Evolutionary conservation across 139 green algal species (phyloP), one percentile per base, ranked within the genome.

Genomic region (Gonium pectorale): DNA sequence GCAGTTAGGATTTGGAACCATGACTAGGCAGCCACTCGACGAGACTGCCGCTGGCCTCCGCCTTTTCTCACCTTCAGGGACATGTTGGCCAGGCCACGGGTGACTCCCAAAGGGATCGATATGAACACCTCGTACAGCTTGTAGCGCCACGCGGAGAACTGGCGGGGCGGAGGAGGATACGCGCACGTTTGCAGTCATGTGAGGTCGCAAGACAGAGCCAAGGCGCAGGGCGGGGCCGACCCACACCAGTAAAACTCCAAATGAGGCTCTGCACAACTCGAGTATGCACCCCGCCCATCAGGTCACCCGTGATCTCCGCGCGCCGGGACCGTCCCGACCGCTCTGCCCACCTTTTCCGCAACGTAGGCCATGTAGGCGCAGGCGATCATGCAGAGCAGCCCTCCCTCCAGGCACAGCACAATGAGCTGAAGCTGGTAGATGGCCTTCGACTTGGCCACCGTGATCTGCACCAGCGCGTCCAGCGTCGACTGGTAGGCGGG

Each of bases 381-480:
- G 11, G 44, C 46, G 7, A 37, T 9, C 15, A 62, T 2, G n/a
- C 46, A 63, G 17, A 79, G 9, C 31, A 79, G 15, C 5, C 69
- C 69, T 13, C 44, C 69, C 69, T 79, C 69, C 31, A 79, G n/a
- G 13, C 44, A 44, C 69, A 79, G n/a, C 6, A 63, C 33, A n/a
- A 64, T 44, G n/a, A 79, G 69, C 69, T 79, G 69, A n/a, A 79
- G 46, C n/a, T 8, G 49, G 44, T 44, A 44, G n/a, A 79, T 63
- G 9, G 7, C 3, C 3, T 33, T 5, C 17, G 44, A 46, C n/a
- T 79, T 8, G 8, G n/a, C 69, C 69, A 79, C 69, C n/a, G 46
- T 44, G 13, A 79, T 2, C 44, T 63, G 4, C 44, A 79, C 69
- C 69, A 79, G n/a, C 17, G 69, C 69, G 44, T 79, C 44, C 9